phyloP scores from a whole-genome alignment of 192 early-diverging fungal species.

The Mortierella claussenii region DNA sequence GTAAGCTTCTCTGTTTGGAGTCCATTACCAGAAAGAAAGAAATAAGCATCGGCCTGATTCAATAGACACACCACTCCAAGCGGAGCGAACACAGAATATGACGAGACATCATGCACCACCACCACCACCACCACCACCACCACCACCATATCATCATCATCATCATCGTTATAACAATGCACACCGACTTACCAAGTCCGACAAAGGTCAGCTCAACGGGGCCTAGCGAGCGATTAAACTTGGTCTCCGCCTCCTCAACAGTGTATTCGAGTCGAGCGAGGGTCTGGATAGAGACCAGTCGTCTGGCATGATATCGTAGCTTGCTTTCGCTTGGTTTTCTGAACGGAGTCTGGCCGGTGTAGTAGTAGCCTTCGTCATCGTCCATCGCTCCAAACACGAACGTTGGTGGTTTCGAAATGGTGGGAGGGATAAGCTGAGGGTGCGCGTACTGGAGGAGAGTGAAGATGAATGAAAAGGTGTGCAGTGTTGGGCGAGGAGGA shows the following conservation, averaged over 20 bases:
- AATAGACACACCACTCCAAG: too few relatives aligned
- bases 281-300: conserved; percentile 48
- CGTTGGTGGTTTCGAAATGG: conserved; percentile 35
- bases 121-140: too few relatives aligned
- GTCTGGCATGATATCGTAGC: conserved; percentile 26
- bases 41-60: too few relatives aligned
- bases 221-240: conserved; percentile 46
- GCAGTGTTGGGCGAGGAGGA: too few relatives aligned
- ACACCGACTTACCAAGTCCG: conserved; percentile 46
- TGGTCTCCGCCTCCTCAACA: conserved; percentile 43
- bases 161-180: too few relatives aligned
- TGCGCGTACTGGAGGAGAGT: background rate
- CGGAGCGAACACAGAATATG: too few relatives aligned
- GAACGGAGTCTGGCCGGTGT: conserved; percentile 53
- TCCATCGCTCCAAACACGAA: conserved; percentile 42
- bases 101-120: too few relatives aligned
- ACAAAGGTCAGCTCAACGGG: conserved; percentile 49
- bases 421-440: background rate
- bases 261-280: conserved; percentile 41
- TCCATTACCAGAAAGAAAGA: too few relatives aligned
- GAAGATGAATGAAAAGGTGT: background rate
- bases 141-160: too few relatives aligned
- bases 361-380: conserved; percentile 52
- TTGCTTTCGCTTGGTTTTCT: conserved; percentile 44
- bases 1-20: too few relatives aligned